phyloP scores from a whole-genome alignment of 2,329 filamentous ascomycete genomes.

The Colletotrichum cuscutae region DNA sequence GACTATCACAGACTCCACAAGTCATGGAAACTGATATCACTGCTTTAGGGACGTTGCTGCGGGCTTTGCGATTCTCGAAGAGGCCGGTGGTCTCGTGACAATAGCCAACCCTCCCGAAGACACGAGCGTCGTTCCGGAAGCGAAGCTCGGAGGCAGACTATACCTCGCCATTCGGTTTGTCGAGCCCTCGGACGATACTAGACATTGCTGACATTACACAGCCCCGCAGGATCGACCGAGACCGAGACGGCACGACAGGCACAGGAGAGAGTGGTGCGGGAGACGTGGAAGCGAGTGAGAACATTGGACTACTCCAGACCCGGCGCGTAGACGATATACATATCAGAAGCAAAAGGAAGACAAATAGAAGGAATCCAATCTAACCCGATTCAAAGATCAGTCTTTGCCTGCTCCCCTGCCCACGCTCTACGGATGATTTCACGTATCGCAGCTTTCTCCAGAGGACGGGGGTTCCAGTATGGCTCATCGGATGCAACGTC shows the following conservation, averaged over 20 bases:
- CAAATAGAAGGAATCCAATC: background rate
- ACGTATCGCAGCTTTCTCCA: conserved; percentile 60
- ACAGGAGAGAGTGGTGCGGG: conserved; percentile 76
- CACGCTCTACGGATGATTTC: conserved; percentile 67
- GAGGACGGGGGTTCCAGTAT: conserved; percentile 66
- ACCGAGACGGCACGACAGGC: conserved; percentile 72
- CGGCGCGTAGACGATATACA: conserved; percentile 53
- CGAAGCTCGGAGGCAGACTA: conserved; percentile 72
- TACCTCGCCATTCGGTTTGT: conserved; percentile 75
- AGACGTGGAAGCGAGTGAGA: conserved; percentile 77
- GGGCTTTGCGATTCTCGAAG: conserved; percentile 76
- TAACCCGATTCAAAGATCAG: conserved; percentile 53
- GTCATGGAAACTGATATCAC: conserved; percentile 62
- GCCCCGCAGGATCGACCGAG: conserved; percentile 71
- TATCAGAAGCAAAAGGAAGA: background rate
- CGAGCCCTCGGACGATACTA: background rate
- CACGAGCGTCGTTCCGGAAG: conserved; percentile 67
- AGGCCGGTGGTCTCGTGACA: conserved; percentile 79
- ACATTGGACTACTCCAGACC: conserved; percentile 74
- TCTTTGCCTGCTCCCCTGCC: conserved; percentile 65
- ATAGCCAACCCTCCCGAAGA: conserved; percentile 76
- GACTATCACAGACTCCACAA: background rate
- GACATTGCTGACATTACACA: conserved; percentile 40
- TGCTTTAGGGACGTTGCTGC: conserved; percentile 75
- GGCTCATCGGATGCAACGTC: conserved; percentile 65